phyloP scores from a whole-genome alignment of 768 basidiomycete genomes.

The Guyanaporus albipodus region DNA sequence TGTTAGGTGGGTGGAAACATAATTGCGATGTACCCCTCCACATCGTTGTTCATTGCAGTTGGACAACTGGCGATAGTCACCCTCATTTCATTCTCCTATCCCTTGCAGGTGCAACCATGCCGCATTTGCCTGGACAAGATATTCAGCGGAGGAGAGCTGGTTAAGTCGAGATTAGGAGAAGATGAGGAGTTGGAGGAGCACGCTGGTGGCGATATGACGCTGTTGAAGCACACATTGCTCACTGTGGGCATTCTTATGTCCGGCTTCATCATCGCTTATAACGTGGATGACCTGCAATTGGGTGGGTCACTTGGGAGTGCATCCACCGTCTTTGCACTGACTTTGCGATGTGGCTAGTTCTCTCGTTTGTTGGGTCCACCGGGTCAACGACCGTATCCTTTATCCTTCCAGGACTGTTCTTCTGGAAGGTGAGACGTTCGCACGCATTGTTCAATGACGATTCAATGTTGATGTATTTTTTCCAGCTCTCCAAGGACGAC shows the following conservation, averaged over 20 bases:
- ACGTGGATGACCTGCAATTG: constrained; percentile 73
- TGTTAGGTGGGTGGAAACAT: constrained; percentile 83
- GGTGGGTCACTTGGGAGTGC: constrained; percentile 42
- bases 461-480: constrained; percentile 6
- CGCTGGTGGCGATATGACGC: constrained; percentile 56
- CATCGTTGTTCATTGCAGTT: constrained; percentile 86
- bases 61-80: constrained; percentile 92
- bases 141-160: constrained; percentile 46
- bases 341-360: constrained; percentile 46
- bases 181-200: constrained; percentile 55
- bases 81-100: constrained; percentile 90
- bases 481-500: constrained; percentile 68
- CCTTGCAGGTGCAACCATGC: constrained; percentile 91
- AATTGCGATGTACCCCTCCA: constrained; percentile 90
- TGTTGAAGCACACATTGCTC: constrained; percentile 62
- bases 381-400: constrained; percentile 97
- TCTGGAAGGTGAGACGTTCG: constrained; percentile 69
- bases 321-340: constrained; percentile 9
- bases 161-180: constrained; percentile 39
- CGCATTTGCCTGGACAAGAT: constrained; percentile 90
- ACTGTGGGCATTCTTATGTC: constrained; percentile 61
- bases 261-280: constrained; percentile 72
- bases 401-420: constrained; percentile 90
- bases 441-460: constrained; percentile 5
- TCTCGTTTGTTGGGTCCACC: constrained; percentile 95